Conservation (phyloP, 1,284 basidiomycete species). For the Trichosporon asahii region DNA sequence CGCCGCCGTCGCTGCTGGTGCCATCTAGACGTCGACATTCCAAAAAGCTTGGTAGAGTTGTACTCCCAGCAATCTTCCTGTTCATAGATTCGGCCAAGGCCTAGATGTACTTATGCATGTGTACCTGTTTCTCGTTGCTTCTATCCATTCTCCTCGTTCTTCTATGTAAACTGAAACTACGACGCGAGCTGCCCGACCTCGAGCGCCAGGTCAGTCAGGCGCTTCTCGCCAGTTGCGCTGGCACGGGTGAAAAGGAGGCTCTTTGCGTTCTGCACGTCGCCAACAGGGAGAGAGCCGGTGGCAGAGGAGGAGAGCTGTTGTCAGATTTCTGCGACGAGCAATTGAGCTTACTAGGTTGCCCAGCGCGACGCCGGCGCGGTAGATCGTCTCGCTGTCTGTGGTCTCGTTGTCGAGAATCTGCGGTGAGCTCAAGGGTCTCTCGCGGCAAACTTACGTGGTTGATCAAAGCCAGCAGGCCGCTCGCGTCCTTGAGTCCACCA, state of each 20-base stretch:
- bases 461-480: conserved; percentile 32
- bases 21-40: conserved; percentile 17
- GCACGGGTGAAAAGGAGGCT: conserved; percentile 34
- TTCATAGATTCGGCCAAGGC: background rate
- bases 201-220: conserved; percentile 45
- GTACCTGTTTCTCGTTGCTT: conserved; percentile 5
- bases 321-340: background rate
- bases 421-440: conserved; percentile 10
- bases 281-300: conserved; percentile 41
- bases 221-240: conserved; percentile 43
- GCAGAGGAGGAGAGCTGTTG: conserved; percentile 43
- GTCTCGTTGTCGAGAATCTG: conserved; percentile 66
- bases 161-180: conserved; percentile 10
- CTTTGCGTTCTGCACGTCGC: conserved; percentile 41
- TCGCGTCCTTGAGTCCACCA: conserved; percentile 32
- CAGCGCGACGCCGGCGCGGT: conserved; percentile 77
- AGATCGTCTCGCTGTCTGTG: conserved; percentile 75
- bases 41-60: no score
- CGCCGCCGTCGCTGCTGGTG: conserved; percentile 38
- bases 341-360: conserved; percentile 71
- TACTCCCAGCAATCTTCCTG: background rate
- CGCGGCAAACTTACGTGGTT: conserved; percentile 21
- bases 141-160: background rate
- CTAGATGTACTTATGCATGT: conserved; percentile 24
- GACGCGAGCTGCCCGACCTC: conserved; percentile 38